phyloP scores from a whole-genome alignment of 2,329 filamentous ascomycete species.

The Teratosphaeria zuluensis region DNA sequence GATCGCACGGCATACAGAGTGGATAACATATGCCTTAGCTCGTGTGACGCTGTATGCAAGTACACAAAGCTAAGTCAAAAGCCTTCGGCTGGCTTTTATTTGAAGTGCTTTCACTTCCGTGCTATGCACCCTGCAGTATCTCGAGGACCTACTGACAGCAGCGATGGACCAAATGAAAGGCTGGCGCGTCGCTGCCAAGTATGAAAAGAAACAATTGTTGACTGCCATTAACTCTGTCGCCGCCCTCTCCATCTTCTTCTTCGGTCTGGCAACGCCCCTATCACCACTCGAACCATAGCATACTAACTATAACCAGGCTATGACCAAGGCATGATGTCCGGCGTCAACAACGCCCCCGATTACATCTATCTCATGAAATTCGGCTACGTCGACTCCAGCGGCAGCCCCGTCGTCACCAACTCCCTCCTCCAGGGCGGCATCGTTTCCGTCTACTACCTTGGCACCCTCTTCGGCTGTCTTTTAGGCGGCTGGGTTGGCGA shows the following conservation, averaged over 20 bases:
- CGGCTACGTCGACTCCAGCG: constrained; percentile 42
- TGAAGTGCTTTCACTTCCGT: neutral
- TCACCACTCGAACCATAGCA: neutral
- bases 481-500: constrained; percentile 57
- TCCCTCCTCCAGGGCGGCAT: constrained; percentile 55
- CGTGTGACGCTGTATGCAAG: neutral
- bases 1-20: neutral
- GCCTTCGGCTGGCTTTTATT: neutral
- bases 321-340: constrained; percentile 48
- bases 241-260: constrained; percentile 59
- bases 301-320: constrained; percentile 5
- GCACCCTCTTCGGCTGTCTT: constrained; percentile 54
- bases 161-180: constrained; percentile 1
- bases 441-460: constrained; percentile 49
- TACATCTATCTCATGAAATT: constrained; percentile 58
- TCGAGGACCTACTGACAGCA: neutral
- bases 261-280: constrained; percentile 27
- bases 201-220: constrained; percentile 48
- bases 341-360: constrained; percentile 55
- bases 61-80: neutral
- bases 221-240: constrained; percentile 55
- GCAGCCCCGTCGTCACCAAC: constrained; percentile 44
- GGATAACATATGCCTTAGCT: neutral
- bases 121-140: neutral
- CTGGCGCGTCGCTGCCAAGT: constrained; percentile 22